phyloP scores from a whole-genome alignment of 2,329 filamentous ascomycete species.

The Aspergillus spinulosporus region DNA sequence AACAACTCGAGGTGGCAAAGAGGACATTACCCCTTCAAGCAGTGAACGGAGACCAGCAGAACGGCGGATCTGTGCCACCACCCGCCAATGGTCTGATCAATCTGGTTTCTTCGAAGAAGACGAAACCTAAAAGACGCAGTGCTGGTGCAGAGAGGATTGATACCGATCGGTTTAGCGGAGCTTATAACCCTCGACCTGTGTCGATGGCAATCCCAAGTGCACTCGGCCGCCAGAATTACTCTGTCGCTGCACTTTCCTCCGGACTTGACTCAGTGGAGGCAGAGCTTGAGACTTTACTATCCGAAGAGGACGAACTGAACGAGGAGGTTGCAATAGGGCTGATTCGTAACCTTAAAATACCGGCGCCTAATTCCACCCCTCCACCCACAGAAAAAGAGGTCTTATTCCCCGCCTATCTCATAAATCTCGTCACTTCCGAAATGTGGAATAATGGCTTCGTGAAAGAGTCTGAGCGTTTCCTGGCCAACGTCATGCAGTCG shows the following conservation, averaged over 20 bases:
- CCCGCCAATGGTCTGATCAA: slow-evolving; percentile 83
- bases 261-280: slow-evolving; percentile 88
- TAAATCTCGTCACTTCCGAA: slow-evolving; percentile 97
- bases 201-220: slow-evolving; percentile 78
- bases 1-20: slow-evolving; percentile 86
- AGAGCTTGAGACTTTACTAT: slow-evolving; percentile 89
- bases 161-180: slow-evolving; percentile 83
- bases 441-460: slow-evolving; percentile 99
- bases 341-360: slow-evolving; percentile 95
- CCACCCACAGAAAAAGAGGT: slow-evolving; percentile 98
- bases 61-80: slow-evolving; percentile 60
- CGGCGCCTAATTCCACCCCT: slow-evolving; percentile 79
- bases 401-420: slow-evolving; percentile 96
- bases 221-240: slow-evolving; percentile 67
- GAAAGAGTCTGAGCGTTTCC: slow-evolving; percentile 97
- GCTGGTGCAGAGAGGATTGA: slow-evolving; percentile 83
- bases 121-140: slow-evolving; percentile 77
- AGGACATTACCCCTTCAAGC: slow-evolving; percentile 71
- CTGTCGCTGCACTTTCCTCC: slow-evolving; percentile 74
- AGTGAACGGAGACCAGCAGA: slow-evolving; percentile 59
- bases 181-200: slow-evolving; percentile 91
- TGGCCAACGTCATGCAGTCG: slow-evolving; percentile 99
- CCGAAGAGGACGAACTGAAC: slow-evolving; percentile 92
- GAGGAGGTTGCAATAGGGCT: slow-evolving; percentile 96
- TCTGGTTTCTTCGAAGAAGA: slow-evolving; percentile 93